phyloP scores from a whole-genome alignment of 2,329 filamentous ascomycete species.

The Monilinia fructigena region DNA sequence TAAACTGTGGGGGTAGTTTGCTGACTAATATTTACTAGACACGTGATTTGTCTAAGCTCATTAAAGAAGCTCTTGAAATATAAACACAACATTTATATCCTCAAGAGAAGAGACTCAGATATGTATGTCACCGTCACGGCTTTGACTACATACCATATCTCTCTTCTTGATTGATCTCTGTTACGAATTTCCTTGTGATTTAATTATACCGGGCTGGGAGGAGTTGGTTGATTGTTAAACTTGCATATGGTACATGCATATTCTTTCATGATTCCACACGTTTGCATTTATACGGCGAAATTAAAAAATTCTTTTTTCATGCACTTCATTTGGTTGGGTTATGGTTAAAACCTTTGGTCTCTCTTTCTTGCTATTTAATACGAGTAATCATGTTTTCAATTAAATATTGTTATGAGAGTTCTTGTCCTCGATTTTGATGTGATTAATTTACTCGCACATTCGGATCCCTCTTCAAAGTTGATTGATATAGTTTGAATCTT shows the following conservation, averaged over 20 bases:
- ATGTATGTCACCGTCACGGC: not conserved
- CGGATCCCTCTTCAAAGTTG: not conserved
- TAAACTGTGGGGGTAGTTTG: not conserved
- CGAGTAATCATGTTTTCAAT: too few relatives aligned
- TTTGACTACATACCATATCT: not conserved
- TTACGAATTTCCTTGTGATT: not conserved
- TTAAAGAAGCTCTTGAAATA: conserved; percentile 21
- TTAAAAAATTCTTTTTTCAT: not conserved
- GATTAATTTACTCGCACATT: not conserved
- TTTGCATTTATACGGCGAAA: not conserved
- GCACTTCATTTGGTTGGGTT: not conserved
- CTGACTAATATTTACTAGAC: conserved; percentile 18
- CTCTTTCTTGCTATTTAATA: not conserved
- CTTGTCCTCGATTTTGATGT: not conserved
- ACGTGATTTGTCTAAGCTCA: conserved; percentile 16
- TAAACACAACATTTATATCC: conserved; percentile 11
- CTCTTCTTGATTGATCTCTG: not conserved
- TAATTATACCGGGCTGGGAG: not conserved
- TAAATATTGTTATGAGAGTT: too few relatives aligned
- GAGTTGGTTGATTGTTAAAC: not conserved
- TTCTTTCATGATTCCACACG: not conserved
- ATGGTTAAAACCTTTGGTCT: not conserved
- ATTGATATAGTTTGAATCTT: not conserved
- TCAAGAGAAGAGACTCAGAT: too few relatives aligned
- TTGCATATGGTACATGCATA: not conserved